Evolutionary conservation across 2,329 filamentous ascomycete genomes (phyloP).

Genomic region (Paramyrothecium roridum): DNA sequence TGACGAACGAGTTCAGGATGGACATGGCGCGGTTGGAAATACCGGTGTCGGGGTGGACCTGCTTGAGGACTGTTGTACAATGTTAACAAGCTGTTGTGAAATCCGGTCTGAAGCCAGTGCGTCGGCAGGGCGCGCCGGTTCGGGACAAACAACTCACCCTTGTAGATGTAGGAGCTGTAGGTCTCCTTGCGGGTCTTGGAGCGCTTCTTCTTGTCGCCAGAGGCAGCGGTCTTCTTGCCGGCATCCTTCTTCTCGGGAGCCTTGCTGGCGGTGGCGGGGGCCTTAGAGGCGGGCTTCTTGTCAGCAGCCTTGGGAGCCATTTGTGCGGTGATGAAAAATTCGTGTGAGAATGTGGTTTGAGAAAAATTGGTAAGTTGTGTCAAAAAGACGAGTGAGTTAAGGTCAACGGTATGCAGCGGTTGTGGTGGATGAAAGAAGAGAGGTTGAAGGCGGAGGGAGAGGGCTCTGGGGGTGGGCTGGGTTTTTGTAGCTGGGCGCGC

Average conservation of each 20-base stretch:
- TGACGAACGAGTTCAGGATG: slow-evolving; percentile 99
- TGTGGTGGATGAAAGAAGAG: slow-evolving; percentile 30
- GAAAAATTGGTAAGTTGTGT: slow-evolving; percentile 12
- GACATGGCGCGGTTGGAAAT: slow-evolving; percentile 99
- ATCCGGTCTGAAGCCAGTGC: slow-evolving; percentile 9
- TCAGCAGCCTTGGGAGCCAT: slow-evolving; percentile 98
- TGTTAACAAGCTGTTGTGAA: slow-evolving; percentile 10
- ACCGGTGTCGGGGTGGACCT: slow-evolving; percentile 99
- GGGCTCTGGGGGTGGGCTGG: slow-evolving; percentile 49
- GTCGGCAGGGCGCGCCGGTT: slow-evolving; percentile 7
- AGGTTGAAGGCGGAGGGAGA: slow-evolving; percentile 40
- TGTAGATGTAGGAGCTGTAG: slow-evolving; percentile 99
- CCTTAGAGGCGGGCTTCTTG: slow-evolving; percentile 99
- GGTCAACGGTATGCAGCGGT: slow-evolving; percentile 13
- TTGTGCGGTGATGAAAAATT: slow-evolving; percentile 42
- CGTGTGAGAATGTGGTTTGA: slow-evolving; percentile 8
- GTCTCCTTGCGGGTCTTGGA: slow-evolving; percentile 99
- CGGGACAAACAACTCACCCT: slow-evolving; percentile 62
- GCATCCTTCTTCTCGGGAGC: slow-evolving; percentile 96
- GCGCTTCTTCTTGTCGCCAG: slow-evolving; percentile 99
- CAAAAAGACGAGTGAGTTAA: not conserved
- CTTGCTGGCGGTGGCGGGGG: slow-evolving; percentile 70
- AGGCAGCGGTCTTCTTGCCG: slow-evolving; percentile 97
- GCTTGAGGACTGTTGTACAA: slow-evolving; percentile 78
- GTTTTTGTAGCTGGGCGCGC: slow-evolving; percentile 62